phyloP scores from a whole-genome alignment of 805 yeast species.

The Yueomyces sp. region DNA sequence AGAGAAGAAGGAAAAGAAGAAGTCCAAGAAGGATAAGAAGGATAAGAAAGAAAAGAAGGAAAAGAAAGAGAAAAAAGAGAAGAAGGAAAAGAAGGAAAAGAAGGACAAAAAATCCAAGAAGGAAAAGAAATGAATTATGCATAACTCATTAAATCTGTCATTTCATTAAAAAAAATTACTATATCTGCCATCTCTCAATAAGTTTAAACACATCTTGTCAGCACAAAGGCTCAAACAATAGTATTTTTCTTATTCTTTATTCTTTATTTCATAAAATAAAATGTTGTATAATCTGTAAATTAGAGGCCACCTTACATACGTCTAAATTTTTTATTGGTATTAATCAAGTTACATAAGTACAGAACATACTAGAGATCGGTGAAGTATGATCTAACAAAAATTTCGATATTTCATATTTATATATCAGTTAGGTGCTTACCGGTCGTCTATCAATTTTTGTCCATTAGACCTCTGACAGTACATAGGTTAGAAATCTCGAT shows the following conservation, averaged over 20 bases:
- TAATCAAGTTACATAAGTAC: too few relatives aligned
- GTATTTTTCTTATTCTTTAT: background rate
- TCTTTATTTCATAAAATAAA: background rate
- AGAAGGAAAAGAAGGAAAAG: slow-evolving; percentile 12
- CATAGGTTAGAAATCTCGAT: too few relatives aligned
- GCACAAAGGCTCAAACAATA: background rate
- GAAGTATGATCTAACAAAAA: too few relatives aligned
- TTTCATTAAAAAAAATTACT: background rate
- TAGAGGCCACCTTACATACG: slow-evolving; percentile 1
- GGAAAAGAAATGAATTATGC: slow-evolving; percentile 23
- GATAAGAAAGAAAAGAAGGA: slow-evolving; percentile 25
- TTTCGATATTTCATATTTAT: too few relatives aligned
- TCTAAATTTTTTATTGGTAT: too few relatives aligned
- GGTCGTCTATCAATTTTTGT: too few relatives aligned
- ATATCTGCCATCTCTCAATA: background rate
- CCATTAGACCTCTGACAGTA: too few relatives aligned
- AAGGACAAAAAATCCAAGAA: slow-evolving; percentile 21
- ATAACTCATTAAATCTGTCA: slow-evolving; percentile 5
- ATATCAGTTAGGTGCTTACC: too few relatives aligned
- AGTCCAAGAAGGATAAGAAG: slow-evolving; percentile 22
- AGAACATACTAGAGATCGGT: too few relatives aligned
- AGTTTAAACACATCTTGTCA: background rate
- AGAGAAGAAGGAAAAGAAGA: slow-evolving; percentile 18
- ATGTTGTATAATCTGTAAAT: slow-evolving; percentile 5
- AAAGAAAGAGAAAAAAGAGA: slow-evolving; percentile 21